Percentiles rank a stretch among this genome's conserved stretches.
These are phyloP conservation scores for Metschnikowia cubensis DNA, from an alignment of 805 yeast genomes.

Conservation along the genomic window DNA sequence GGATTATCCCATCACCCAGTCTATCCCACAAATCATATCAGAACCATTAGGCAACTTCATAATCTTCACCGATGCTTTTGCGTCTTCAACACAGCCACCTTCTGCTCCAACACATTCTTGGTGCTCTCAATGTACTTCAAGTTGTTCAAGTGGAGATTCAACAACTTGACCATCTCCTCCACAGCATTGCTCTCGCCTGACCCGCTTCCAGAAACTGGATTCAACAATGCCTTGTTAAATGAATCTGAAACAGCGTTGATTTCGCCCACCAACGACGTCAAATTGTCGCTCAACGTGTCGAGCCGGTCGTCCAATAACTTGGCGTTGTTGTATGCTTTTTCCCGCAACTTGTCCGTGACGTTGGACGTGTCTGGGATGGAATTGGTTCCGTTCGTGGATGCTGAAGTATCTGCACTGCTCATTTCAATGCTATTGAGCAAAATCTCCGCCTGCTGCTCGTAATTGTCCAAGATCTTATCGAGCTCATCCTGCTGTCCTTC, in stretches of 20 bases:
- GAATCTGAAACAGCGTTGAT: constrained; percentile 80
- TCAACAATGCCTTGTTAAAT: constrained; percentile 58
- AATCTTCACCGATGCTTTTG: constrained; percentile 3
- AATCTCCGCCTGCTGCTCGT: constrained; percentile 69
- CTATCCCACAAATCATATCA: no score
- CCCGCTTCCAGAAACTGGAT: constrained; percentile 15
- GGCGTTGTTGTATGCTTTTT: constrained; percentile 83
- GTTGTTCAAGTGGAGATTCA: constrained; percentile 86
- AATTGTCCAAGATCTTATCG: constrained; percentile 74
- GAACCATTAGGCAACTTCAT: no score
- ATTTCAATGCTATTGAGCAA: constrained; percentile 39
- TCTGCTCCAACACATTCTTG: constrained; percentile 63
- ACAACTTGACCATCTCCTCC: constrained; percentile 70
- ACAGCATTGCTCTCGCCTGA: constrained; percentile 40
- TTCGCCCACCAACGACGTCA: constrained; percentile 71
- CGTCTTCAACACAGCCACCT: constrained; percentile 37
- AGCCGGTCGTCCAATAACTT: constrained; percentile 78
- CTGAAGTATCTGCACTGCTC: constrained; percentile 14
- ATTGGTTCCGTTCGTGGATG: constrained; percentile 8
- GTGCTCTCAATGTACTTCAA: constrained; percentile 80
- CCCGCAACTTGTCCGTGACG: constrained; percentile 80
- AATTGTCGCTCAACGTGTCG: constrained; percentile 71
- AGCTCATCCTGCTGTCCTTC: constrained; percentile 91
- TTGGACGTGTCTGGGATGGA: constrained; percentile 26
- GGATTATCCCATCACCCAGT: no score